Evolutionary conservation across 345 rosid species (phyloP), one percentile per base, ranked within the genome.

Genomic region (Citrus unshiu): DNA sequence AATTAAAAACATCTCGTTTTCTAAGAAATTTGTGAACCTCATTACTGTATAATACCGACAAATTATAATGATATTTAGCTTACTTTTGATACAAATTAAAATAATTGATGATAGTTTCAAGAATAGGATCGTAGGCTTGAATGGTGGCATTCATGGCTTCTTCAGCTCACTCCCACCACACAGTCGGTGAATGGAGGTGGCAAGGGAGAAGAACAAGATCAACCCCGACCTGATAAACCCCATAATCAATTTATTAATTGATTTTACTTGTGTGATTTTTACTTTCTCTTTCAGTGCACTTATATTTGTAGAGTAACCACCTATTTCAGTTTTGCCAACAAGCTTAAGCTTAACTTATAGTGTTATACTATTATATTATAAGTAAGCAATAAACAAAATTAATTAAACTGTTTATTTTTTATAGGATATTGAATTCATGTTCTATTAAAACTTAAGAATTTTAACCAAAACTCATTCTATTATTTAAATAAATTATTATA

Each of bases 111-210:
- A 40, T 40, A 40, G 46, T 1, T 40, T 40, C 46, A 40, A 2
- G 46, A 40, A 40, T 40, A 40, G 13, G 46, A 40, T 40, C 46
- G 10, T 40, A 2, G 3, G 46, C 46, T 2, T 9, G 43, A 39
- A 39, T 39, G 43, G 43, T 39, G 46, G 46, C 13, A 3, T 40
- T 9, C 46, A 9, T 9, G 46, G 46, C 87, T 46, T 84, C 80
- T 35, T 82, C 84, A 1, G 83, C 86, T 13, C 93, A 78, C 14
- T 76, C n/a, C 65, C 72, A 32, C 91, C 93, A 88, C 14, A 82
- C 83, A 87, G 77, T 34, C 59, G n/a, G 18, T 84, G 83, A 5
- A 84, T 71, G 13, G 74, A 49, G 58, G 80, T 29, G 7, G 76
- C 88, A 21, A 83, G 65, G 25, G 57, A 66, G 10, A 86, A 64